These are phyloP conservation scores for Tulasnella sp. DNA, from an alignment of 768 basidiomycete genomes.

Conservation along the genomic window DNA sequence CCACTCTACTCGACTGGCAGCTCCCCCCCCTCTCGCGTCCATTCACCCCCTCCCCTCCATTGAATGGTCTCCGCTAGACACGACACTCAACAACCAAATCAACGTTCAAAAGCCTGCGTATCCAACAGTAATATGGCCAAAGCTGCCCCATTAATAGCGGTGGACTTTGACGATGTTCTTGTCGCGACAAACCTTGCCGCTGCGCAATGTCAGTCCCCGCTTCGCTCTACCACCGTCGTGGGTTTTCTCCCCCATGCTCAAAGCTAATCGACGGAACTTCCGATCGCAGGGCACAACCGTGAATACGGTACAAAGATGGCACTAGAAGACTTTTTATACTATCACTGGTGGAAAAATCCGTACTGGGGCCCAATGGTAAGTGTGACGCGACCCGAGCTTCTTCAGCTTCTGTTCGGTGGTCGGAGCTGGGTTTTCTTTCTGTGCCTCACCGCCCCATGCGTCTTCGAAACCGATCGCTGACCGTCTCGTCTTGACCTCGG, in stretches of 20 bases:
- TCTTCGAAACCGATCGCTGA: background rate
- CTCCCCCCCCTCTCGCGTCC: background rate
- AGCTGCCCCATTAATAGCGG: slow-evolving; percentile 52
- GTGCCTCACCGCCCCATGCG: slow-evolving; percentile 11
- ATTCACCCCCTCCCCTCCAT: background rate
- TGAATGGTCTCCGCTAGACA: slow-evolving; percentile 5
- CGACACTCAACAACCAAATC: background rate
- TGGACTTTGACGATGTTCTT: slow-evolving; percentile 72
- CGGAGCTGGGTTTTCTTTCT: slow-evolving; percentile 1
- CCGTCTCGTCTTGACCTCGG: background rate
- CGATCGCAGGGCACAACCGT: slow-evolving; percentile 64
- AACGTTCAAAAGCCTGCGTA: slow-evolving; percentile 5
- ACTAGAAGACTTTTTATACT: slow-evolving; percentile 63
- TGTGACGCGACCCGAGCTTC: slow-evolving; percentile 16
- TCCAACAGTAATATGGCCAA: slow-evolving; percentile 20
- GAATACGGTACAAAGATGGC: slow-evolving; percentile 60
- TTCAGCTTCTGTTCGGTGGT: slow-evolving; percentile 13
- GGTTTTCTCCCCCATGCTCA: background rate
- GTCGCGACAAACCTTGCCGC: slow-evolving; percentile 62
- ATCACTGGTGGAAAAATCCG: slow-evolving; percentile 48
- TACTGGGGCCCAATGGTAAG: slow-evolving; percentile 58
- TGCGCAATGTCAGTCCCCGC: slow-evolving; percentile 50
- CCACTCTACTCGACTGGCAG: background rate
- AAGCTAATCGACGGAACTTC: background rate
- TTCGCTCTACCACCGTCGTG: background rate